Base-by-base conservation (phyloP, 371 early-diverging fungal genomes). In the Mucor velutinosus region DNA sequence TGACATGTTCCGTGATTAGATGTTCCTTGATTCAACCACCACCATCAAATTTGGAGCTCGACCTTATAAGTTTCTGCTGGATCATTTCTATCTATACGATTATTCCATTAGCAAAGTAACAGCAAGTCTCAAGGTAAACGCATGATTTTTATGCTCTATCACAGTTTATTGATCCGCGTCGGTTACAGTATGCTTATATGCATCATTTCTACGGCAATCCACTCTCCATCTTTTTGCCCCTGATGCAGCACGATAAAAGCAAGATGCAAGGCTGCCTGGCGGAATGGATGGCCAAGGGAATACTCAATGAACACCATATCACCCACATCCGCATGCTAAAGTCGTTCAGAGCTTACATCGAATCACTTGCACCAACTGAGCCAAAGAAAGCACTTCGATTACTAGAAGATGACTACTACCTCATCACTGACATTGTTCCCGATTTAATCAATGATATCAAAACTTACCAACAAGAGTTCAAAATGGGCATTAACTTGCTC, bases 181-280 rank as follows among this genome's bases (percentile, higher is more conserved):
- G 10, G 0, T 25, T 70, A 41, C 75, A 95, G 90, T 96, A 93
- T 73, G 88, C 93, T 0, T 76, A 89, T 25, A 94, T 95, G 94
- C 91, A 92, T 61, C 92, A 93, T 73, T 96, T 83, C 69, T 95
- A 93, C 73, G 87, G 88, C 1, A 94, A 95, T 67, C 94, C 97
- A 6, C 80, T 96, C 21, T 93, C 93, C 55, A 78, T 94, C 7
- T 83, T 96, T 17, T 70, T 84, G 21, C 63, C 74, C 15, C 63
- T 80, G 21, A 32, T 76, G 37, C 73, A 71, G 29, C 59, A 67
- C 1, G 58, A 80, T 25, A 64, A 76, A 4, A 37, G 69, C 29
- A 71, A 73, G 3, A 70, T 76, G 23, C 64, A 79, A 58, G 64
- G 60, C 5, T 75, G 70, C 10, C 58, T 90, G 53, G 73, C 59